These are phyloP conservation scores for Aspergillus sojae DNA, from an alignment of 2,329 filamentous ascomycete genomes.

Conservation along the genomic window DNA sequence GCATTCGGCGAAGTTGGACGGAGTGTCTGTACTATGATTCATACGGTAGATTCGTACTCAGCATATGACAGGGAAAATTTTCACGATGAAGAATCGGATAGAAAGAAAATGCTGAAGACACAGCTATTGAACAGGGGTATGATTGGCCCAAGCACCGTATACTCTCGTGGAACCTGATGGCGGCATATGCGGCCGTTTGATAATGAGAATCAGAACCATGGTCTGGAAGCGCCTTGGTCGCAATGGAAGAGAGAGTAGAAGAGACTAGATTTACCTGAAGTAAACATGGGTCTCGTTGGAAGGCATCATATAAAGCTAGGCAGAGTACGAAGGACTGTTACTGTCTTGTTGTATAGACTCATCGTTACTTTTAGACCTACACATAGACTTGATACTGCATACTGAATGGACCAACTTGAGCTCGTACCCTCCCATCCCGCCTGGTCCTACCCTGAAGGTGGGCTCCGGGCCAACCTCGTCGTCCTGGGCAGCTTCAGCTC, in stretches of 20 bases:
- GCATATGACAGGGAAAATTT: background rate
- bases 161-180: background rate
- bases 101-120: background rate
- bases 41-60: background rate
- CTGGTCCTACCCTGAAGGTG: conserved; percentile 18
- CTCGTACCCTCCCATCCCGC: background rate
- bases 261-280: background rate
- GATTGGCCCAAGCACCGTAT: background rate
- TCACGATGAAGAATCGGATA: background rate
- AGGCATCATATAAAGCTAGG: background rate
- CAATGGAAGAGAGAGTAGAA: background rate
- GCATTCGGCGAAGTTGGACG: background rate
- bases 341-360: background rate
- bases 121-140: background rate
- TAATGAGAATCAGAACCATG: background rate
- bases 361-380: background rate
- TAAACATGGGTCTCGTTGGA: background rate
- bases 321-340: background rate
- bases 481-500: conserved; percentile 40
- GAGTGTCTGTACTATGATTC: background rate
- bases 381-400: background rate
- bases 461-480: conserved; percentile 44
- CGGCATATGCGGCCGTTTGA: background rate
- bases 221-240: background rate
- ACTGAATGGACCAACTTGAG: background rate